A percentile compares a stretch with the other conserved stretches of the same genome.
phyloP scores from a whole-genome alignment of 75 land plant genomes.

The Picea glauca region DNA sequence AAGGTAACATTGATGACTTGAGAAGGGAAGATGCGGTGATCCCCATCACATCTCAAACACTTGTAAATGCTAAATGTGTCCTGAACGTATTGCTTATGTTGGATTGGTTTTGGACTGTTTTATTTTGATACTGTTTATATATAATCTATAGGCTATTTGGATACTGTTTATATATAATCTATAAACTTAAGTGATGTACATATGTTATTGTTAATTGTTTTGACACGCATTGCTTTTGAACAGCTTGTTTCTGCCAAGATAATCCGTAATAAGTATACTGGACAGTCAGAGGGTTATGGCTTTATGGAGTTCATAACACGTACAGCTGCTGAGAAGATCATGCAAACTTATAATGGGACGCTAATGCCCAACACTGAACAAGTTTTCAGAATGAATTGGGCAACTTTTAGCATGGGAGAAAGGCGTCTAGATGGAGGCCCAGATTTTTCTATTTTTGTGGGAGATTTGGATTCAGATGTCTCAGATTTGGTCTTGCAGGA shows the following conservation, averaged over 20 bases:
- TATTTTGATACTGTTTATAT: no score
- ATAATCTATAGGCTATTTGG: no score
- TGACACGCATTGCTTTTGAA: no score
- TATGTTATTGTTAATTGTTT: no score
- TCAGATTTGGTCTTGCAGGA: slow-evolving; percentile 31
- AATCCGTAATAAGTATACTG: slow-evolving; percentile 45
- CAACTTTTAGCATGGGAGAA: slow-evolving; percentile 39
- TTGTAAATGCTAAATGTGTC: no score
- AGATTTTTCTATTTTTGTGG: slow-evolving; percentile 47
- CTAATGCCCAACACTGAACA: slow-evolving; percentile 42
- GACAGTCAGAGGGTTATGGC: slow-evolving; percentile 40
- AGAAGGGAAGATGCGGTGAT: no score
- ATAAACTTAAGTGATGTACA: no score
- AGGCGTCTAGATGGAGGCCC: slow-evolving; percentile 31
- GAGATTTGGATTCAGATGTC: slow-evolving; percentile 45
- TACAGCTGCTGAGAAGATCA: slow-evolving; percentile 33
- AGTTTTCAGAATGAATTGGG: slow-evolving; percentile 39
- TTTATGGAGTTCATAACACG: slow-evolving; percentile 34
- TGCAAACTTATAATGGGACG: slow-evolving; percentile 19
- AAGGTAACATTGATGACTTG: no score
- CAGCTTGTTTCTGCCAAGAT: slow-evolving; percentile 35
- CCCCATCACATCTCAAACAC: no score
- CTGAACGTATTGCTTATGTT: no score
- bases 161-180: no score
- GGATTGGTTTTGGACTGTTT: no score